phyloP scores from a whole-genome alignment of 768 basidiomycete genomes.

The Boletus coccyginus region DNA sequence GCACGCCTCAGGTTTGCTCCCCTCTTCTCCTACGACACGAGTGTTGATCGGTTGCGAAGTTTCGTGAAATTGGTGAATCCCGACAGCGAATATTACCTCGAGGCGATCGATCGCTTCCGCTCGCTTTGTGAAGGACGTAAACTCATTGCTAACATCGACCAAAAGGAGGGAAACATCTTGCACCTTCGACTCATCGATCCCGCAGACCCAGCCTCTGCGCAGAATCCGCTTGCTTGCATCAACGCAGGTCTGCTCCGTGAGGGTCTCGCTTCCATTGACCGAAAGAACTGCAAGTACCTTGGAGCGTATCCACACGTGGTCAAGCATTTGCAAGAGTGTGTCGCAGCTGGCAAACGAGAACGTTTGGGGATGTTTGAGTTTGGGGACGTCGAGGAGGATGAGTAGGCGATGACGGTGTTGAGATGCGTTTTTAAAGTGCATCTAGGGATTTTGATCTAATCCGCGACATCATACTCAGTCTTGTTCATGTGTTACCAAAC shows the following conservation, averaged over 20 bases:
- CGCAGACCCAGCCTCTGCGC: constrained; percentile 59
- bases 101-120: constrained; percentile 86
- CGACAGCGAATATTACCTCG: constrained; percentile 83
- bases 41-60: constrained; percentile 38
- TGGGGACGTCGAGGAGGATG: constrained; percentile 88
- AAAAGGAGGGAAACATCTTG: constrained; percentile 70
- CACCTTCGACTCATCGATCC: constrained; percentile 96
- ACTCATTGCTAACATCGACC: constrained; percentile 93
- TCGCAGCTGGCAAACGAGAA: constrained; percentile 65
- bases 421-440: constrained; percentile 18
- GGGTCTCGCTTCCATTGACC: constrained; percentile 79
- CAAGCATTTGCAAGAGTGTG: constrained; percentile 60
- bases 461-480: background rate
- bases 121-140: constrained; percentile 88
- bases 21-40: background rate
- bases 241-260: constrained; percentile 90
- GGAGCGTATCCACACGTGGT: constrained; percentile 64
- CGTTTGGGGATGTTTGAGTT: constrained; percentile 87
- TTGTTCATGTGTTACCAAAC: background rate
- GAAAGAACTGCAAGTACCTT: constrained; percentile 72
- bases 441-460: constrained; percentile 16
- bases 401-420: constrained; percentile 29
- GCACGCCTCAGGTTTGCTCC: constrained; percentile 75
- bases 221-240: constrained; percentile 73
- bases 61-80: constrained; percentile 82